phyloP scores from a whole-genome alignment of 495 filamentous ascomycete species.

The Aspergillus hancockii region DNA sequence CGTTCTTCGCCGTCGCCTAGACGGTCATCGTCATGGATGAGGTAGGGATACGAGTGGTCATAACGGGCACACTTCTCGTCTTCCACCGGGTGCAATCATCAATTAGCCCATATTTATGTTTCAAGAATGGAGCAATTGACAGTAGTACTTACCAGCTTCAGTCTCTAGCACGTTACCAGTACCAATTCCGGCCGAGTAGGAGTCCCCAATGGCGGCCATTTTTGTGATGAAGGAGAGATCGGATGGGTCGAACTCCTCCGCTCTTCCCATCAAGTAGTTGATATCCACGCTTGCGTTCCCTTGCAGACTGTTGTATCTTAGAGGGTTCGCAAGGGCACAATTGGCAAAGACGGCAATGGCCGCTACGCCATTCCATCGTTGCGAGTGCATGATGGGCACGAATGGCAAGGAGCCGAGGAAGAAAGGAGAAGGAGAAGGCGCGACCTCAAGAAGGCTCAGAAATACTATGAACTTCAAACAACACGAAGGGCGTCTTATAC shows the following conservation, averaged over 20 bases:
- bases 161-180: no score
- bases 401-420: not conserved
- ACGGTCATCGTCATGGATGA: no score
- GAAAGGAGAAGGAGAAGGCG: not conserved
- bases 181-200: slow-evolving; percentile 12
- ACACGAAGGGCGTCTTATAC: no score
- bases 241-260: slow-evolving; percentile 13
- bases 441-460: not conserved
- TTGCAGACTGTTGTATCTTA: not conserved
- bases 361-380: slow-evolving; percentile 4
- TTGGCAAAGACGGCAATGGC: slow-evolving; percentile 1
- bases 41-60: no score
- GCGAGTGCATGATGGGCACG: not conserved
- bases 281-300: not conserved
- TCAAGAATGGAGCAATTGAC: no score
- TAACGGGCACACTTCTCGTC: no score
- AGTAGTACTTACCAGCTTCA: no score
- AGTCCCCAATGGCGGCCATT: slow-evolving; percentile 13
- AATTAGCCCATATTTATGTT: no score
- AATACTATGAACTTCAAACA: not conserved
- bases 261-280: slow-evolving; percentile 5
- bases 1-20: no score
- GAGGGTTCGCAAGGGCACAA: slow-evolving; percentile 1
- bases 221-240: slow-evolving; percentile 14
- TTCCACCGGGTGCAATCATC: no score